Evolutionary conservation across 805 yeast genomes (phyloP), one percentile per base, ranked within the genome.

Genomic region (Kodamaea hsintzibuensis): DNA sequence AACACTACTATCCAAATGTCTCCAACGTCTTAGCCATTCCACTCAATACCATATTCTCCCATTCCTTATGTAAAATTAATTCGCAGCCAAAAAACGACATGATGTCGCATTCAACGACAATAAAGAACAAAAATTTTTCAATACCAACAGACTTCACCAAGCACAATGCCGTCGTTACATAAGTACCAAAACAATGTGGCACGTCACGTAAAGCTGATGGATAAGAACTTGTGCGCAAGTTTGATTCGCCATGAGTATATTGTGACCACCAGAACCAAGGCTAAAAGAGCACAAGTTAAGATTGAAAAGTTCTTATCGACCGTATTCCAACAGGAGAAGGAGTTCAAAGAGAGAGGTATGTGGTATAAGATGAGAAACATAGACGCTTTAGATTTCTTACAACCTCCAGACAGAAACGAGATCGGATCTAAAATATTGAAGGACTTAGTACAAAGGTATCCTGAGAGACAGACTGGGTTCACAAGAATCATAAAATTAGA

Each of bases 401-500:
- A 66, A 53, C 64, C 64, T 7, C 67, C 70, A 2, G 70, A 66
- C 62, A 61, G 63, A 42, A 42, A 43, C 37, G 69, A 65, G 42
- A 59, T 65, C 13, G 69, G 68, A 2, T 47, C 89, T n/a, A 89
- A 88, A 64, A 72, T 95, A 44, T 75, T 87, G 55, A 80, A 78
- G 14, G 90, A 82, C 42, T 75, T 92, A 42, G 82, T 83, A 3
- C 77, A 82, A 42, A 78, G 96, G 54, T 92, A 88, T 65, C 63
- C 74, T 3, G 63, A 70, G 19, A 82, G 97, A 72, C 65, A 70
- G 0, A 89, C 91, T 57, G 98, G 98, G 1, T 93, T 86, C 73
- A 91, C 98, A 2, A 82, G 98, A 60, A 82, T 93, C 51, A 73
- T 91, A 57, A 85, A 82, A 61, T 75, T 95, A 56, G 98, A 95